Percentiles rank a stretch among this genome's conserved stretches.
Evolutionary conservation across 1,139 yeast species (phyloP).

Genomic region (Blastobotrys petasosporus): DNA sequence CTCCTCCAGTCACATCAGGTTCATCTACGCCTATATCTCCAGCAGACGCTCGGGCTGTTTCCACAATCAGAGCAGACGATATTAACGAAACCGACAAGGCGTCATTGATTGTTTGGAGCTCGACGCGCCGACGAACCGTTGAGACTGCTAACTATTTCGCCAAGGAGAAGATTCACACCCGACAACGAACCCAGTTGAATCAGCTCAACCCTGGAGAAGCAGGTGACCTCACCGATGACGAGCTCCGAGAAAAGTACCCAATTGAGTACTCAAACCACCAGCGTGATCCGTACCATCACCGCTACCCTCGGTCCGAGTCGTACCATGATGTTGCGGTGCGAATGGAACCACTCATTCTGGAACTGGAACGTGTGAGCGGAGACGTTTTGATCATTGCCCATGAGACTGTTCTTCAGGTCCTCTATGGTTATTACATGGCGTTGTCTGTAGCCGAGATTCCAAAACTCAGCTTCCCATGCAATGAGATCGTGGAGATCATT

Average conservation of each 20-base stretch:
- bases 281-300: slow-evolving; percentile 83
- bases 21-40: slow-evolving; percentile 25
- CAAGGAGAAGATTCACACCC: slow-evolving; percentile 51
- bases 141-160: slow-evolving; percentile 70
- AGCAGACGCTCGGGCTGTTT: slow-evolving; percentile 24
- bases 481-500: slow-evolving; percentile 79
- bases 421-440: slow-evolving; percentile 93
- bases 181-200: slow-evolving; percentile 75
- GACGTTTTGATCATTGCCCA: slow-evolving; percentile 90
- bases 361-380: slow-evolving; percentile 86
- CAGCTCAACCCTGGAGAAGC: slow-evolving; percentile 90
- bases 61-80: slow-evolving; percentile 25
- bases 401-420: slow-evolving; percentile 79
- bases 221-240: slow-evolving; percentile 58
- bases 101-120: slow-evolving; percentile 71
- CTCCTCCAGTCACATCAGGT: slow-evolving; percentile 24
- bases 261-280: slow-evolving; percentile 60
- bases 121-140: slow-evolving; percentile 76
- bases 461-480: slow-evolving; percentile 62
- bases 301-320: slow-evolving; percentile 89
- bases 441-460: slow-evolving; percentile 86
- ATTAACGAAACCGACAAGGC: slow-evolving; percentile 22
- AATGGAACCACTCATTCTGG: slow-evolving; percentile 86
- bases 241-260: slow-evolving; percentile 57
- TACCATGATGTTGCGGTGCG: slow-evolving; percentile 94